Percentiles rank a stretch among this genome's conserved stretches.
Evolutionary conservation across 2,329 filamentous ascomycete species (phyloP).

Genomic region (Rutstroemia sp.): DNA sequence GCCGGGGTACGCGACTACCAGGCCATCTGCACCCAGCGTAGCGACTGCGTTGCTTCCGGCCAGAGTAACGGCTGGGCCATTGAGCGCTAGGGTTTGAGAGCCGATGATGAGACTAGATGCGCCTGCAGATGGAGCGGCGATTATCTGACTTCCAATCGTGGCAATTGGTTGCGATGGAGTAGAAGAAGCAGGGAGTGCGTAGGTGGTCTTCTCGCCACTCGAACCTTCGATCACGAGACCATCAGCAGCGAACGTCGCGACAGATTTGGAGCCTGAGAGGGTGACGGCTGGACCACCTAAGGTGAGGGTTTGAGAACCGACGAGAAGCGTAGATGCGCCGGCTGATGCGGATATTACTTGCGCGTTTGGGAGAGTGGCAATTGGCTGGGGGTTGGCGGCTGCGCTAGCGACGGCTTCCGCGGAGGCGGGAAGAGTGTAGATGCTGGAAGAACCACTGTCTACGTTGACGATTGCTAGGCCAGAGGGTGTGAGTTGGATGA

Average conservation of each 20-base stretch:
- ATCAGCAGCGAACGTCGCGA: constrained; percentile 7
- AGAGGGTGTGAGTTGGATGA: neutral
- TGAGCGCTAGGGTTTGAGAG: constrained; percentile 5
- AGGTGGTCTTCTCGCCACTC: constrained; percentile 9
- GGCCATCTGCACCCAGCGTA: constrained; percentile 7
- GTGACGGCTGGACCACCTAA: constrained; percentile 11
- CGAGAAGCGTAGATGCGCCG: constrained; percentile 11
- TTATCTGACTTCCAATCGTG: neutral
- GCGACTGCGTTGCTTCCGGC: constrained; percentile 1
- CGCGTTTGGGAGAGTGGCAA: constrained; percentile 5
- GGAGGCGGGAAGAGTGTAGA: neutral
- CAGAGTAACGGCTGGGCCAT: constrained; percentile 5
- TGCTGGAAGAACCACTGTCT: neutral
- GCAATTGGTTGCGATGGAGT: neutral
- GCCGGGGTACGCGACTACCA: constrained; percentile 10
- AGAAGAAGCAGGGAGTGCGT: constrained; percentile 3
- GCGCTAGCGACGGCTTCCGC: neutral
- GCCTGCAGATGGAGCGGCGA: neutral
- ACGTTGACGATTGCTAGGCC: neutral
- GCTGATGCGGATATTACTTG: constrained; percentile 12
- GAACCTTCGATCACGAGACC: constrained; percentile 14
- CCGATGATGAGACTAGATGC: constrained; percentile 2
- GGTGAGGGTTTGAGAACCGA: constrained; percentile 11
- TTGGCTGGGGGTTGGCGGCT: neutral
- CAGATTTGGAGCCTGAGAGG: constrained; percentile 6